Conservation (phyloP, 2,329 filamentous ascomycete species). For the Cladophialophora exuberans region DNA sequence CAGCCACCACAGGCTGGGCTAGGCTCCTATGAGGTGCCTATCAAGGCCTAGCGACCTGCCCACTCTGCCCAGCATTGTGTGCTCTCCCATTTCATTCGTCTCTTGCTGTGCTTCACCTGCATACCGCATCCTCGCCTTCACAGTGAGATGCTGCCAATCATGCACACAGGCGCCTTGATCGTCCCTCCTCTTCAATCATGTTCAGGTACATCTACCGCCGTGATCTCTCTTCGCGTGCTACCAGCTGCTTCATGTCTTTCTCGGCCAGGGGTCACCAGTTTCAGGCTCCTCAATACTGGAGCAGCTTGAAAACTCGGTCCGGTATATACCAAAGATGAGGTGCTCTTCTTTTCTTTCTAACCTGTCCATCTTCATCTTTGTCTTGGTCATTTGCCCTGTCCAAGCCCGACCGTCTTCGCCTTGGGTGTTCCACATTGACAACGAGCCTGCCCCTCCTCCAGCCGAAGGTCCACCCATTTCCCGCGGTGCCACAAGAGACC, state of each 20-base stretch:
- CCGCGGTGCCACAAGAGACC: constrained; percentile 62
- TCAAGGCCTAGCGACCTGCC: background rate
- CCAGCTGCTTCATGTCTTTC: constrained; percentile 29
- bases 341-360: constrained; percentile 4
- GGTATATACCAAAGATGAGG: constrained; percentile 34
- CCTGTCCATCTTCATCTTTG: constrained; percentile 15
- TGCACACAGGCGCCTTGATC: constrained; percentile 10
- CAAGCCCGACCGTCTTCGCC: constrained; percentile 26
- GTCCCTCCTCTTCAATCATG: constrained; percentile 25
- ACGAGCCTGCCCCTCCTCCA: constrained; percentile 61
- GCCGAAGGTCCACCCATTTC: constrained; percentile 65
- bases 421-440: constrained; percentile 52
- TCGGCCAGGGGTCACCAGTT: constrained; percentile 29
- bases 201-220: constrained; percentile 31
- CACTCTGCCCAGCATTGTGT: background rate
- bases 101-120: constrained; percentile 26
- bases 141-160: constrained; percentile 24
- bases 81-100: constrained; percentile 23
- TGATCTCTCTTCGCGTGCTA: constrained; percentile 24
- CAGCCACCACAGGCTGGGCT: background rate
- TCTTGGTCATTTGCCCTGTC: constrained; percentile 11
- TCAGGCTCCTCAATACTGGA: constrained; percentile 23
- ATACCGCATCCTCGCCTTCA: constrained; percentile 19
- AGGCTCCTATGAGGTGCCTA: background rate
- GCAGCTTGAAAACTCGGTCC: constrained; percentile 23